Evolutionary conservation across 805 yeast genomes (phyloP), one percentile per base, ranked within the genome.

Genomic region (Vanderwaltozyma tropicalis): DNA sequence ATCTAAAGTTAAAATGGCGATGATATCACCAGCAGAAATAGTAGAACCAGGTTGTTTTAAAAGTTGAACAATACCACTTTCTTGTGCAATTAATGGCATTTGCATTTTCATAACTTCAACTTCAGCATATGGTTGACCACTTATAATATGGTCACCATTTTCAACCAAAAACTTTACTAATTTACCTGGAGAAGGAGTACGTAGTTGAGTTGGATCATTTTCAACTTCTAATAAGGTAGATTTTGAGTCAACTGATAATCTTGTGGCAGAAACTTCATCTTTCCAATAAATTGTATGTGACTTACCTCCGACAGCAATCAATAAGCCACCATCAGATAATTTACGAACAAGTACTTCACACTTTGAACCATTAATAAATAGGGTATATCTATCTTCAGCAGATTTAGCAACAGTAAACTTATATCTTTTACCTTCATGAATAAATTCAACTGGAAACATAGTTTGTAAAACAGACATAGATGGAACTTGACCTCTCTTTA

Each of bases 91-190:
- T 53, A 92, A 72, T 35, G 98, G 96, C 96, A 92, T 92, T 64
- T 88, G 87, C 98, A 92, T 92, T 66, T 92, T 92, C 99, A 92
- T 92, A 49, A 92, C 98, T 67, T 92, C 99, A 41, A 92, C 96
- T 67, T 92, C 98, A 30, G 98, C 98, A 56, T 76, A 94, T 32
- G 96, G 79, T 66, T 89, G 94, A 43, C 97, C 97, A 42, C 92
- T 78, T 37, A 63, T 65, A 51, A 92, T 74, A 55, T 89, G 97
- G 46, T 89, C 98, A 49, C 98, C 98, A 51, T 80, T 81, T 57
- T 94, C 97, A 44, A 92, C 95, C 49, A 92, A 69, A 60, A 78
- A 92, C 59, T 85, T 85, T 44, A 89, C 95, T 49, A 92, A 73
- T 67, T 92, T 92, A 71, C 99, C 99, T 38, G 98, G 99, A 21